These are phyloP conservation scores for Lablab purpureus DNA, from an alignment of 306 rosid genomes.

Conservation along the genomic window DNA sequence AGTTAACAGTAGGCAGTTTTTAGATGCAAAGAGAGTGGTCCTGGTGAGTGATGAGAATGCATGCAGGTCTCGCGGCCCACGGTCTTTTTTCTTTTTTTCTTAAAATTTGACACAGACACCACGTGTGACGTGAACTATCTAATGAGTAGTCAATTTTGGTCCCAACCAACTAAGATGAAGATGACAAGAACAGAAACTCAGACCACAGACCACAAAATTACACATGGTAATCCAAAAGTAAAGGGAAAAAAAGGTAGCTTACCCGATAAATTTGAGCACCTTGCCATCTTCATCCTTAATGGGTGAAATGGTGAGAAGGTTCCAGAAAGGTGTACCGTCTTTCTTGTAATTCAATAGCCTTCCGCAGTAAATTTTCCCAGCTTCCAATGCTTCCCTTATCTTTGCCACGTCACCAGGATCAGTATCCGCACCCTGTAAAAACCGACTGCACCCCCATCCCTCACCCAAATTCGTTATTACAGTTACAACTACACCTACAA, in stretches of 20 bases:
- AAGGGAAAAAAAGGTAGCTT: slow-evolving; percentile 16
- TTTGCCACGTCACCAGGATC: slow-evolving; percentile 81
- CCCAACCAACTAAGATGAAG: slow-evolving; percentile 22
- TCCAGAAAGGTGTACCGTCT: slow-evolving; percentile 96
- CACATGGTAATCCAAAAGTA: not conserved
- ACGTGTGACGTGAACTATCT: slow-evolving; percentile 25
- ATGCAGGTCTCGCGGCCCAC: not conserved
- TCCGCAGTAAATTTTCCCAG: slow-evolving; percentile 77
- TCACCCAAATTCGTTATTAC: slow-evolving; percentile 29
- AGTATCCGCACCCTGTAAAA: slow-evolving; percentile 91
- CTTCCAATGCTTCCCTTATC: slow-evolving; percentile 69
- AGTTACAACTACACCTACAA: slow-evolving; percentile 2
- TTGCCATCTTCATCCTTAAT: slow-evolving; percentile 83
- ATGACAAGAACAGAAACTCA: not conserved
- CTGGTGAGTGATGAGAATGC: slow-evolving; percentile 41
- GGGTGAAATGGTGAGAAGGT: slow-evolving; percentile 89
- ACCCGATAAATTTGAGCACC: slow-evolving; percentile 92
- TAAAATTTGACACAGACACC: slow-evolving; percentile 37
- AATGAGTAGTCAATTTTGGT: slow-evolving; percentile 43
- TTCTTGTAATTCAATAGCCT: slow-evolving; percentile 92
- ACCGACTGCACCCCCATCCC: slow-evolving; percentile 65
- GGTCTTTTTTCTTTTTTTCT: slow-evolving; percentile 15
- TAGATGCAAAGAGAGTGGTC: slow-evolving; percentile 39
- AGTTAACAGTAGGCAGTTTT: slow-evolving; percentile 31
- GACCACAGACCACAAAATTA: not conserved